Percentiles rank a stretch among this genome's conserved stretches.
Evolutionary conservation across 305 asterid genomes (phyloP).

Genomic region (Solanum hybrid): DNA sequence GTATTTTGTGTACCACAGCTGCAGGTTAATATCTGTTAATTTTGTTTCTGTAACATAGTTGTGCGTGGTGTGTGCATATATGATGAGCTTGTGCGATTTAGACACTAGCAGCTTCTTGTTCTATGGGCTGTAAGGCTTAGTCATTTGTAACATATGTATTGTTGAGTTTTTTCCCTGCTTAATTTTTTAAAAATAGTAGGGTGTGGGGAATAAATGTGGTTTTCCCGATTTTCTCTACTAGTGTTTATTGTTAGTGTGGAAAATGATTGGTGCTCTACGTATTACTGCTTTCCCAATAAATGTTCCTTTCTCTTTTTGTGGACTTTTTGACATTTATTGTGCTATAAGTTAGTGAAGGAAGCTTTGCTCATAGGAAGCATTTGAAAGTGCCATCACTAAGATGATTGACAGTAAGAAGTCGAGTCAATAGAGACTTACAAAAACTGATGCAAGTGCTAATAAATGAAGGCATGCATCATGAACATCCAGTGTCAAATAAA

Average conservation of each 20-base stretch:
- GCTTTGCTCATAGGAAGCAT: neutral
- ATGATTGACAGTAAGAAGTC: neutral
- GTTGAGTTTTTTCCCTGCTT: neutral
- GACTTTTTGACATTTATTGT: neutral
- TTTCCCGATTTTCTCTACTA: neutral
- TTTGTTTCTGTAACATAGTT: constrained; percentile 1
- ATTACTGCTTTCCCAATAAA: neutral
- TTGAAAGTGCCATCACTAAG: neutral
- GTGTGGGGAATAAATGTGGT: neutral
- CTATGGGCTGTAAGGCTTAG: neutral
- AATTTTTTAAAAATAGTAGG: neutral
- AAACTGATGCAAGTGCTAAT: neutral
- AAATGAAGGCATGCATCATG: neutral
- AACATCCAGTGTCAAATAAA: neutral
- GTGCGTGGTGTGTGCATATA: constrained; percentile 26
- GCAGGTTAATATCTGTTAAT: constrained; percentile 34
- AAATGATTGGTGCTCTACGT: neutral
- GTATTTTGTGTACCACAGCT: constrained; percentile 94
- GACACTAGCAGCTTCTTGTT: neutral
- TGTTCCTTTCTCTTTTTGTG: neutral
- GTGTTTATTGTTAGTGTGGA: neutral
- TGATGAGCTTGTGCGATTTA: constrained; percentile 16
- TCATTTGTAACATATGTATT: neutral
- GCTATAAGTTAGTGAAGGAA: neutral
- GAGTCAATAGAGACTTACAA: neutral